phyloP scores from a whole-genome alignment of 2,329 filamentous ascomycete species.

The Ceratocystis papillata region DNA sequence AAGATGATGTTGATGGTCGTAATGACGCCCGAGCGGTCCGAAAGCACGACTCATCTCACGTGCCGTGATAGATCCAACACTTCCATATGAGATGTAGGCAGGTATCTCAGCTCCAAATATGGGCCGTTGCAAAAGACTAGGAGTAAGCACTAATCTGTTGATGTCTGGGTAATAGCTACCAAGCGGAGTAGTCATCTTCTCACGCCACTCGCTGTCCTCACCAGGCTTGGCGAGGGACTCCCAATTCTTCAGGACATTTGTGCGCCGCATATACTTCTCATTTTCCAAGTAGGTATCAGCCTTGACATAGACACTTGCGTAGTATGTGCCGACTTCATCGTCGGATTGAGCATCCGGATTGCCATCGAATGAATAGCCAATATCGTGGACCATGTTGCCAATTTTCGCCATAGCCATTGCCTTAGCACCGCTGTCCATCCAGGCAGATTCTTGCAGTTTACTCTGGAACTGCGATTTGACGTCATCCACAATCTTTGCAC shows the following conservation, averaged over 20 bases:
- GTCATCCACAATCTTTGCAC: conserved; percentile 59
- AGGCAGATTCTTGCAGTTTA: conserved; percentile 47
- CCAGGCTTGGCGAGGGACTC: conserved; percentile 48
- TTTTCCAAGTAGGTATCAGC: conserved; percentile 48
- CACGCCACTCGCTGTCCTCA: conserved; percentile 49
- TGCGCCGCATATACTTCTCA: conserved; percentile 39
- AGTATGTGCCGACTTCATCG: conserved; percentile 45
- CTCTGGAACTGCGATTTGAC: conserved; percentile 56
- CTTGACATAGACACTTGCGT: conserved; percentile 42
- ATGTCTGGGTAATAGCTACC: conserved; percentile 53
- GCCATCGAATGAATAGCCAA: conserved; percentile 51
- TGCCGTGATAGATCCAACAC: conserved; percentile 54
- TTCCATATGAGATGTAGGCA: conserved; percentile 56
- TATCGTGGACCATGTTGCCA: conserved; percentile 55
- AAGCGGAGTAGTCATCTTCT: conserved; percentile 52
- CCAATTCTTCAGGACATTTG: conserved; percentile 43
- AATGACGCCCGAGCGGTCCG: conserved; percentile 55
- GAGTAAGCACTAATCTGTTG: conserved; percentile 60
- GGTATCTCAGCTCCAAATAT: conserved; percentile 54
- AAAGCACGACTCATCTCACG: conserved; percentile 63
- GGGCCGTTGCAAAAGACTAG: conserved; percentile 59
- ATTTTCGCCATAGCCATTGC: conserved; percentile 53
- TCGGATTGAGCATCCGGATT: conserved; percentile 50
- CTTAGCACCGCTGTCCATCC: conserved; percentile 54
- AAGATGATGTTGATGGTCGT: conserved; percentile 53